Evolutionary conservation across 192 early-diverging fungal species (phyloP).

Genomic region (Martensiomyces pterosporus): DNA sequence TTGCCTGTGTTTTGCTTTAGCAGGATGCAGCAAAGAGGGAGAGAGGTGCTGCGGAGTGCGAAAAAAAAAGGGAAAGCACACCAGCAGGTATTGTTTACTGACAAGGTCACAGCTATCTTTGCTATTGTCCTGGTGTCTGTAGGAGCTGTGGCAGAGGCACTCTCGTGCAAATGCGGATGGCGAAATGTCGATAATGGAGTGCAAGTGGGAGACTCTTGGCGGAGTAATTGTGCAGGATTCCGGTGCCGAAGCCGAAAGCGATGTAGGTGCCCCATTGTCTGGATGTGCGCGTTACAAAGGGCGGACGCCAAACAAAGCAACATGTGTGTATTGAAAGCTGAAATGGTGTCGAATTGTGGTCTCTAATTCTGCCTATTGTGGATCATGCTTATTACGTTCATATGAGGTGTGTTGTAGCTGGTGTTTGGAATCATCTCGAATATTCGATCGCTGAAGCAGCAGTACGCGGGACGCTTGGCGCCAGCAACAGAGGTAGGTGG

Average conservation of each 20-base stretch:
- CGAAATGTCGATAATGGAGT: slow-evolving; percentile 45
- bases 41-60: no score
- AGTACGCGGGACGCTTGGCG: slow-evolving; percentile 11
- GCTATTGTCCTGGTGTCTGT: slow-evolving; percentile 1
- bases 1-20: no score
- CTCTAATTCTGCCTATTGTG: no score
- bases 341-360: no score
- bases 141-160: slow-evolving; percentile 51
- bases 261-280: slow-evolving; percentile 18
- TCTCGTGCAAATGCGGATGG: slow-evolving; percentile 12
- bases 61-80: no score
- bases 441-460: slow-evolving; percentile 44
- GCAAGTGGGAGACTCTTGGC: slow-evolving; percentile 14
- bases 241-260: slow-evolving; percentile 32
- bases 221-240: slow-evolving; percentile 9
- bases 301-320: no score
- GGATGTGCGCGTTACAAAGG: no score
- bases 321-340: no score
- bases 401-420: slow-evolving; percentile 28
- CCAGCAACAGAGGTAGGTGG: slow-evolving; percentile 2
- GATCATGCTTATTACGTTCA: no score
- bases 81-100: no score
- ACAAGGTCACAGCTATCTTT: no score
- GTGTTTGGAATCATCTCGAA: slow-evolving; percentile 33
- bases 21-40: no score